These are phyloP conservation scores for Solanum clarkiae DNA, from an alignment of 257 asterid genomes.

Conservation along the genomic window DNA sequence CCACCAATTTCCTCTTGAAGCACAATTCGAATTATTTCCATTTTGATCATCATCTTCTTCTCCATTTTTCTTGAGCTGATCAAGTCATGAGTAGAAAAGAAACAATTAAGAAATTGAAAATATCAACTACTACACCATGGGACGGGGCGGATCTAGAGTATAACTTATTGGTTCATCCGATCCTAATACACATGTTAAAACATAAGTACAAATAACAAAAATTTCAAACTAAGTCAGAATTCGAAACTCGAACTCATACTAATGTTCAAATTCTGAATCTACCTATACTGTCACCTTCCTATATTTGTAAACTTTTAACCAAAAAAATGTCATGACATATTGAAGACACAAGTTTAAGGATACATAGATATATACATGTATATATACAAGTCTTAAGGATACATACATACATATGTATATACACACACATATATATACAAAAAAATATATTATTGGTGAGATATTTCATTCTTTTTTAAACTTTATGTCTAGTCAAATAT, in stretches of 20 bases:
- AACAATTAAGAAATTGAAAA: neutral
- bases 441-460: neutral
- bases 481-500: neutral
- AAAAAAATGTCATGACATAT: neutral
- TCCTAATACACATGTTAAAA: too few species aligned
- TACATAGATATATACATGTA: too few species aligned
- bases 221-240: too few species aligned
- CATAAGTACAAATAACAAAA: too few species aligned
- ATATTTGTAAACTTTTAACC: too few species aligned
- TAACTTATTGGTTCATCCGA: too few species aligned
- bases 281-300: too few species aligned
- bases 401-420: too few species aligned
- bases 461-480: neutral
- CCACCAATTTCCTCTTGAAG: slow-evolving; percentile 93
- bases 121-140: neutral
- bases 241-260: too few species aligned
- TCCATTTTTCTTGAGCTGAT: slow-evolving; percentile 36
- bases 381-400: neutral
- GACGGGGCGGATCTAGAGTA: too few species aligned
- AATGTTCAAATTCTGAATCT: too few species aligned
- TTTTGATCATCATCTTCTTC: slow-evolving; percentile 34
- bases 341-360: neutral
- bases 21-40: slow-evolving; percentile 38
- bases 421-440: too few species aligned
- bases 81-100: neutral